Percentiles rank a stretch among this genome's conserved stretches.
Conservation (phyloP, 2,329 filamentous ascomycete genomes). For the Talaromyces sp. region DNA sequence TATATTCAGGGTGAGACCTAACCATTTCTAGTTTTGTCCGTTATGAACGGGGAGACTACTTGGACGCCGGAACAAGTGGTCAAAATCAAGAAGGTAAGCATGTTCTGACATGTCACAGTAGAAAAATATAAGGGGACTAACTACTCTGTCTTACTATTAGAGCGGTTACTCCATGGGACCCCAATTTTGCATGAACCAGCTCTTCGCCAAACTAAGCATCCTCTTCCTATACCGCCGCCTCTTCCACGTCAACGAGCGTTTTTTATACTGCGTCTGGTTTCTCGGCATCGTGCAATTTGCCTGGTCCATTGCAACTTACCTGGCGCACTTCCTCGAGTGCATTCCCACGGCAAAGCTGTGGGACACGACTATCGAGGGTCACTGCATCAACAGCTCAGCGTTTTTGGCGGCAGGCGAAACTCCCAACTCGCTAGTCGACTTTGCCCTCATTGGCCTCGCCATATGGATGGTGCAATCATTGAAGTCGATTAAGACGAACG, state of each 20-base stretch:
- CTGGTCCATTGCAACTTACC: slow-evolving; percentile 15
- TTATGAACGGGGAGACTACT: slow-evolving; percentile 12
- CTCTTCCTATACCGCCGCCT: slow-evolving; percentile 14
- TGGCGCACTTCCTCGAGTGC: slow-evolving; percentile 15
- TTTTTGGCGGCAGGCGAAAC: slow-evolving; percentile 15
- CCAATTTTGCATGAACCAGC: slow-evolving; percentile 17
- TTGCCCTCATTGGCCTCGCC: slow-evolving; percentile 12
- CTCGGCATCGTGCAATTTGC: slow-evolving; percentile 9
- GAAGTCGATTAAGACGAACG: slow-evolving; percentile 4
- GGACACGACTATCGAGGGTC: neutral
- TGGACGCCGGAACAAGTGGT: slow-evolving; percentile 8
- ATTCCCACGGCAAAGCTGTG: slow-evolving; percentile 13
- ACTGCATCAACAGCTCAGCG: slow-evolving; percentile 13
- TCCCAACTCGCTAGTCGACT: slow-evolving; percentile 14
- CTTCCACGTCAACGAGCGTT: slow-evolving; percentile 11
- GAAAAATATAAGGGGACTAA: neutral
- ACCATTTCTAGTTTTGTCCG: slow-evolving; percentile 5
- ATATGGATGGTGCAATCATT: slow-evolving; percentile 17
- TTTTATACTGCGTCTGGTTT: slow-evolving; percentile 12
- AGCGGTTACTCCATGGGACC: slow-evolving; percentile 16
- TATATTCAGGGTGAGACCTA: neutral
- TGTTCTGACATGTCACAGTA: neutral
- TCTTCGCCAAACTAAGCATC: slow-evolving; percentile 19
- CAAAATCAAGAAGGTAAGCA: slow-evolving; percentile 15
- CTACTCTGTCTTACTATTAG: neutral